Evolutionary conservation across 1,139 yeast genomes (phyloP).

Genomic region (Magnusiomyces suaveolens): DNA sequence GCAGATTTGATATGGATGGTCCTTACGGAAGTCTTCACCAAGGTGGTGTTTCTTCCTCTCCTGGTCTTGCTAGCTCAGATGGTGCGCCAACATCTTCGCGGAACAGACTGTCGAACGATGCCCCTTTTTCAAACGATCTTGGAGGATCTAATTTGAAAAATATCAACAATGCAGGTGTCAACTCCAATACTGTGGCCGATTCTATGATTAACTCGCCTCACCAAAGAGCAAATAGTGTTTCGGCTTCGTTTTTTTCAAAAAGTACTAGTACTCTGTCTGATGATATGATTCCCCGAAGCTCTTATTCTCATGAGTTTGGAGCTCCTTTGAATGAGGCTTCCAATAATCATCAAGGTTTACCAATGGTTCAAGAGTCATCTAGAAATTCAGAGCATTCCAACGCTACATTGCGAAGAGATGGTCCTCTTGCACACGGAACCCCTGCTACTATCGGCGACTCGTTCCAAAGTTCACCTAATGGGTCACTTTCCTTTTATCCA

Average conservation of each 20-base stretch:
- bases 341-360: not conserved
- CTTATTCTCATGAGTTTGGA: conserved; percentile 1
- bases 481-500: not conserved
- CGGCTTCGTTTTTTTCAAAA: conserved; percentile 2
- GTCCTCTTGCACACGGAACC: not conserved
- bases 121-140: not conserved
- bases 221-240: conserved; percentile 1
- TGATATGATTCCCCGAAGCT: not conserved
- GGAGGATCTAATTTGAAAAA: not conserved
- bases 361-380: not conserved
- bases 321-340: not conserved
- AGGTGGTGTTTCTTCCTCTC: not conserved
- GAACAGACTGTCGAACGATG: not conserved
- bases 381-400: not conserved
- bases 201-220: not conserved
- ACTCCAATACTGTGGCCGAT: not conserved
- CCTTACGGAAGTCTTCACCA: not conserved
- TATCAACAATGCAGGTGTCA: not conserved
- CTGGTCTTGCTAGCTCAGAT: not conserved
- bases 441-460: not conserved
- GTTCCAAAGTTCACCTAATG: not conserved
- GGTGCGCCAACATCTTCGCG: not conserved
- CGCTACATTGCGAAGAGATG: not conserved
- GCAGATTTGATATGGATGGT: not conserved
- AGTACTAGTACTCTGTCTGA: not conserved